These are phyloP conservation scores for Monosporascus sp. DNA, from an alignment of 2,329 filamentous ascomycete species.

Conservation along the genomic window DNA sequence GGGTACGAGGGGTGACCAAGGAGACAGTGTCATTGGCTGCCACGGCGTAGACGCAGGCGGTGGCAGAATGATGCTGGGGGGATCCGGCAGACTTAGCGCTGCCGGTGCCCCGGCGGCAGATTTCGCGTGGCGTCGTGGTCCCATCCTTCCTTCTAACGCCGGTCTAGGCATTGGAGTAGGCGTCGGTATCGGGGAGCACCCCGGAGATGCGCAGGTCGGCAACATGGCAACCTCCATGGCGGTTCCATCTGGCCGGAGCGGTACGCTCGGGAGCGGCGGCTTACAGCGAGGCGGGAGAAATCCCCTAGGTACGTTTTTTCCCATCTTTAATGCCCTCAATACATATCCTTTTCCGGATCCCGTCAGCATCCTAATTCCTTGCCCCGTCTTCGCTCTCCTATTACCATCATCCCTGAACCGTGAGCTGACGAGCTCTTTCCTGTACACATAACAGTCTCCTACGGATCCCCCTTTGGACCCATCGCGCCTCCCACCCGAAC, in stretches of 20 bases:
- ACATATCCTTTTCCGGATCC: not conserved
- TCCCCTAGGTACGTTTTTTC: not conserved
- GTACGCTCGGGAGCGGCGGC: not conserved
- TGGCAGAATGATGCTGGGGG: too few species aligned
- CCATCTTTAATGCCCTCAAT: not conserved
- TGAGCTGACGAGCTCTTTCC: not conserved
- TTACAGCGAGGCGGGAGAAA: not conserved
- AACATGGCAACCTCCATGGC: not conserved
- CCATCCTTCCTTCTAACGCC: not conserved
- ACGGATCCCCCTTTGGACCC: slow-evolving; percentile 26
- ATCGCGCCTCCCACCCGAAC: slow-evolving; percentile 23
- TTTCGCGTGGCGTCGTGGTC: not conserved
- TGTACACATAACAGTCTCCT: slow-evolving; percentile 7
- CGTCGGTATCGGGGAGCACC: not conserved
- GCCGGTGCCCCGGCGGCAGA: not conserved
- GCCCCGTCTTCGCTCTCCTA: not conserved
- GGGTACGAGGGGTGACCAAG: not conserved
- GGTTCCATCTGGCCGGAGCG: not conserved
- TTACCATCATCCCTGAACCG: not conserved
- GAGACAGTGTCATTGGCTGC: too few species aligned
- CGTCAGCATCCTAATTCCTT: too few species aligned
- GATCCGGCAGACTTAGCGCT: not conserved
- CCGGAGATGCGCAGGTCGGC: not conserved
- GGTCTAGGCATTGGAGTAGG: not conserved
- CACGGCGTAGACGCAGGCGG: too few species aligned